Base-by-base conservation (phyloP, 257 asterid species). In the Solanum clarkiae region DNA sequence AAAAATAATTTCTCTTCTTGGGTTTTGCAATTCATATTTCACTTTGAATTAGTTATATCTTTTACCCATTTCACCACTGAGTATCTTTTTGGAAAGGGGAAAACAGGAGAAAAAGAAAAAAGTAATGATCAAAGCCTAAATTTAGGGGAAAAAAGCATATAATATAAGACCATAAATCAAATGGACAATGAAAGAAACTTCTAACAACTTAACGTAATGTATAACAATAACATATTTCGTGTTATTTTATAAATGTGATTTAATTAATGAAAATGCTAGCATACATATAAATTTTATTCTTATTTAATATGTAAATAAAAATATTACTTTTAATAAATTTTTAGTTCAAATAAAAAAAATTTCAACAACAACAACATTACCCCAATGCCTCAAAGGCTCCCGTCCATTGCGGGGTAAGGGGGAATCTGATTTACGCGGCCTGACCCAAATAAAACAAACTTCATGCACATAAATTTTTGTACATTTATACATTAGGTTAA, bases 221-320 rank as follows among this genome's bases (percentile, higher is more conserved):
- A 45, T 0, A 45, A 45, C 0, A 47, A 47, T 0, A 47, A 47
- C 51, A 47, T 47, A 9, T 47, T 2, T 47, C 0, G 12, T 47
- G 3, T 47, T 47, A 8, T 9, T 8, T 7, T 44, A 44, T 7
- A 44, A 44, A 44, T 44, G 1, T 6, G 0, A 44, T 44, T 8
- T 44, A 8, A 42, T 42, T 4, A 42, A 6, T 44, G 3, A 44
- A 44, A 8, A 44, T 6, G 8, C 10, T 1, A 44, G 7, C 4
- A n/a, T 59, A n/a, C 10, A n/a, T n/a, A 2, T 0, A 20, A 8
- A 9, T 0, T n/a, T 8, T n/a, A 57, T 18, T 1, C 0, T 1
- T 57, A 57, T 0, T n/a, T n/a, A 36, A 36, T n/a, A n/a, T 59
- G n/a, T 2, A 22, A 0, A 0, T 62, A 10, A 62, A 62, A 20